Evolutionary conservation across 179 eudicot species (phyloP).

Genomic region (Silene coronaria): DNA sequence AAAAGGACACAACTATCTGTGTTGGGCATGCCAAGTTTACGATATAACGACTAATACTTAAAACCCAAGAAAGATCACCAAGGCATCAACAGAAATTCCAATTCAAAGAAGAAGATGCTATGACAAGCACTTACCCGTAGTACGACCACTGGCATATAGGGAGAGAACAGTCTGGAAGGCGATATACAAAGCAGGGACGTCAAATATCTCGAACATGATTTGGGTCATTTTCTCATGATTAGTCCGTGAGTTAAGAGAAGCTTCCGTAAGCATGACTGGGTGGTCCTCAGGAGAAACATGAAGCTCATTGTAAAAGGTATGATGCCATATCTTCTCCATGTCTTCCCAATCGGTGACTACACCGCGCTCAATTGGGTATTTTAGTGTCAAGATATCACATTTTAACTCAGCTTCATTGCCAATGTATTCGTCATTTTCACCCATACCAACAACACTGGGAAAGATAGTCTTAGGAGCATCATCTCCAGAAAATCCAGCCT

Average conservation of each 20-base stretch:
- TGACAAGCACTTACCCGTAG: slow-evolving; percentile 20
- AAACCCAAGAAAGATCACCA: background rate
- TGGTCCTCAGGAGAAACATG: slow-evolving; percentile 29
- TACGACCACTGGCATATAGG: slow-evolving; percentile 68
- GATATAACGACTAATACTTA: background rate
- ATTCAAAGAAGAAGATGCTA: background rate
- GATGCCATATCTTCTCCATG: slow-evolving; percentile 31
- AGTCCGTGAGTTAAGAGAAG: slow-evolving; percentile 41
- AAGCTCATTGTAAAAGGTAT: slow-evolving; percentile 4
- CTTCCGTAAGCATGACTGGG: slow-evolving; percentile 39
- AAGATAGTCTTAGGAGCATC: slow-evolving; percentile 13
- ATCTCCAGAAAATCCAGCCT: slow-evolving; percentile 15
- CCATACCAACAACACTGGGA: slow-evolving; percentile 3
- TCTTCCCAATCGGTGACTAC: slow-evolving; percentile 44
- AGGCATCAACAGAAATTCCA: background rate
- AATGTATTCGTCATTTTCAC: slow-evolving; percentile 15
- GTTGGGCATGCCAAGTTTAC: background rate
- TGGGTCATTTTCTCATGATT: slow-evolving; percentile 22
- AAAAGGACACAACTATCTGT: background rate
- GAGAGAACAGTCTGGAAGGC: slow-evolving; percentile 72
- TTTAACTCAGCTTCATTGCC: slow-evolving; percentile 39
- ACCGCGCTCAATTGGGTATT: slow-evolving; percentile 42
- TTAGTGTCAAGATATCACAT: slow-evolving; percentile 37
- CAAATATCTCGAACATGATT: slow-evolving; percentile 58
- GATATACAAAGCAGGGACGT: slow-evolving; percentile 67